phyloP scores from a whole-genome alignment of 257 asterid genomes.

The Capsicum pubescens region DNA sequence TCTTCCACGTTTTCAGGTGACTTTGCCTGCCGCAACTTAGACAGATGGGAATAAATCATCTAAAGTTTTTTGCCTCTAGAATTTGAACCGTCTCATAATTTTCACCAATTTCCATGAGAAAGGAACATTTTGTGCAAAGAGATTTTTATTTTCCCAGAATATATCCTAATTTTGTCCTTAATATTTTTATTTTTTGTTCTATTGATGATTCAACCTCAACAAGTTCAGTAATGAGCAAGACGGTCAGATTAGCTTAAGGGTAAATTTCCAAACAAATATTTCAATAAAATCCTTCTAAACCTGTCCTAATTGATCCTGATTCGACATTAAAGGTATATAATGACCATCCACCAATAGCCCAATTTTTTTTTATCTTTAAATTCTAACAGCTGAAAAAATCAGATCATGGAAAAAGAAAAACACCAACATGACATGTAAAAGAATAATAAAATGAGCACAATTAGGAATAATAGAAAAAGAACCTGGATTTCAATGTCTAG shows the following conservation, averaged over 20 bases:
- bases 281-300: too few species aligned
- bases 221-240: not conserved
- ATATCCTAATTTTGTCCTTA: not conserved
- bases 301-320: not conserved
- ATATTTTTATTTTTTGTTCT: not conserved
- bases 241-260: too few species aligned
- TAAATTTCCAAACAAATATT: not conserved
- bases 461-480: not conserved
- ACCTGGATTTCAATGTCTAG: conserved; percentile 27
- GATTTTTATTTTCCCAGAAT: not conserved
- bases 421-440: not conserved
- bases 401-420: not conserved
- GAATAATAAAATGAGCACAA: not conserved
- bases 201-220: not conserved
- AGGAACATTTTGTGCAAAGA: too few species aligned
- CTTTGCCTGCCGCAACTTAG: not conserved
- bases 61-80: not conserved
- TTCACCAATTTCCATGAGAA: not conserved
- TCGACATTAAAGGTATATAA: not conserved
- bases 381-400: not conserved
- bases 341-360: not conserved
- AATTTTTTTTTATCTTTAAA: not conserved
- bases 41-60: not conserved
- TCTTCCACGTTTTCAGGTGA: not conserved
- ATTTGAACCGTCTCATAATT: too few species aligned